Conservation (phyloP, 306 rosid genomes). For the Vicia villosa region DNA sequence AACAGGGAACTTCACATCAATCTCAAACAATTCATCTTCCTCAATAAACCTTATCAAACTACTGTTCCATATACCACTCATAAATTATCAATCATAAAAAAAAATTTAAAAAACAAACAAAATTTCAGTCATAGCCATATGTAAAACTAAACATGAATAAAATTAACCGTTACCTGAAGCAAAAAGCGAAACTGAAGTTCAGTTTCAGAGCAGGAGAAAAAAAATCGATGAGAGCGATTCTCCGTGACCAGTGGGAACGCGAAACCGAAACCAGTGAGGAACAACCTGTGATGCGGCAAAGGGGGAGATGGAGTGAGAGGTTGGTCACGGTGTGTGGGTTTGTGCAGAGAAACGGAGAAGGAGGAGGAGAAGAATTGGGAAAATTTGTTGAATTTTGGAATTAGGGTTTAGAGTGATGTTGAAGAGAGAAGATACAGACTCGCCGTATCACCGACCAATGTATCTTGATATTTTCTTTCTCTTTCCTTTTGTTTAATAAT, state of each 20-base stretch:
- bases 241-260: constrained; percentile 17
- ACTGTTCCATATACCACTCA: neutral
- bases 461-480: no score
- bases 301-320: constrained; percentile 4
- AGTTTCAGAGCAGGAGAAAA: constrained; percentile 17
- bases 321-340: neutral
- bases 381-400: constrained; percentile 22
- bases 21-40: neutral
- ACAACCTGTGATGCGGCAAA: neutral
- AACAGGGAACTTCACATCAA: constrained; percentile 24
- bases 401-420: constrained; percentile 43
- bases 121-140: neutral
- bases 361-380: neutral
- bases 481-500: no score
- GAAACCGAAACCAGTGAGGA: constrained; percentile 16
- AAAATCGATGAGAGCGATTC: constrained; percentile 24
- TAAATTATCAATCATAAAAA: neutral
- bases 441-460: constrained; percentile 35
- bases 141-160: neutral
- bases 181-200: constrained; percentile 23
- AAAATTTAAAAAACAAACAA: neutral
- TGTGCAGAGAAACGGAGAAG: neutral
- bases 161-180: constrained; percentile 34
- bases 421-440: constrained; percentile 14
- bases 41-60: constrained; percentile 20